Conservation (phyloP, 768 basidiomycete genomes). For the Guyanaporus albipodus region DNA sequence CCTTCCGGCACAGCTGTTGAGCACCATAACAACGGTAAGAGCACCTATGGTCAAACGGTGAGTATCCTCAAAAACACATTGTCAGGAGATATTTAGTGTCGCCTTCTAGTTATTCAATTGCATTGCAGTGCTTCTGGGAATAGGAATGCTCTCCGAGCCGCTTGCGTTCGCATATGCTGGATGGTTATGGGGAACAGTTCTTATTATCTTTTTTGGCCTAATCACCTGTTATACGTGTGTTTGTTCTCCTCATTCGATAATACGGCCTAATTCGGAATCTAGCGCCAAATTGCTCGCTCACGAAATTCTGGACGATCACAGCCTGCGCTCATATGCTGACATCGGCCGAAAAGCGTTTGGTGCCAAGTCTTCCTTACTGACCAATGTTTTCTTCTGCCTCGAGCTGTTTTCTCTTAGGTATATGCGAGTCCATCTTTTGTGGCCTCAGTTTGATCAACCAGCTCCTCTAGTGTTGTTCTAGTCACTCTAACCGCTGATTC, state of each 20-base stretch:
- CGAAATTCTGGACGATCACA: conserved; percentile 66
- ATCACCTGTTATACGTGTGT: conserved; percentile 88
- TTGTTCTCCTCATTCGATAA: not conserved
- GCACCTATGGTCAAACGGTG: conserved; percentile 73
- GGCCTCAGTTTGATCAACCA: not conserved
- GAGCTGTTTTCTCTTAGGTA: conserved; percentile 84
- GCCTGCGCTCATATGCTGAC: conserved; percentile 80
- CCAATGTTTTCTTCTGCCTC: conserved; percentile 75
- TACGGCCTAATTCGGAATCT: conserved; percentile 6
- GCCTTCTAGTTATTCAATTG: conserved; percentile 75
- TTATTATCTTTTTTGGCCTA: conserved; percentile 74
- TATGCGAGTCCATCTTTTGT: conserved; percentile 12
- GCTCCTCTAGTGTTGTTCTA: conserved; percentile 65
- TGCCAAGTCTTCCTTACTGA: conserved; percentile 56
- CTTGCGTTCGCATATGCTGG: conserved; percentile 90
- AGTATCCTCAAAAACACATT: conserved; percentile 14
- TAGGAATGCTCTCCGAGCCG: conserved; percentile 87
- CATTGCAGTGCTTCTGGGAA: conserved; percentile 79
- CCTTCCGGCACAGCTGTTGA: conserved; percentile 1
- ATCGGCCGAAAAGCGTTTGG: conserved; percentile 90
- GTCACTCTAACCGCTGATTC: conserved; percentile 89
- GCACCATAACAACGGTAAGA: conserved; percentile 47
- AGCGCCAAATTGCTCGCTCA: conserved; percentile 86
- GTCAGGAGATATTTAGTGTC: conserved; percentile 1
- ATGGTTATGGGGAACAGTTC: conserved; percentile 72